These are phyloP conservation scores for Phytophthora ramorum DNA, from an alignment of 352 stramenopile species.

Conservation along the genomic window DNA sequence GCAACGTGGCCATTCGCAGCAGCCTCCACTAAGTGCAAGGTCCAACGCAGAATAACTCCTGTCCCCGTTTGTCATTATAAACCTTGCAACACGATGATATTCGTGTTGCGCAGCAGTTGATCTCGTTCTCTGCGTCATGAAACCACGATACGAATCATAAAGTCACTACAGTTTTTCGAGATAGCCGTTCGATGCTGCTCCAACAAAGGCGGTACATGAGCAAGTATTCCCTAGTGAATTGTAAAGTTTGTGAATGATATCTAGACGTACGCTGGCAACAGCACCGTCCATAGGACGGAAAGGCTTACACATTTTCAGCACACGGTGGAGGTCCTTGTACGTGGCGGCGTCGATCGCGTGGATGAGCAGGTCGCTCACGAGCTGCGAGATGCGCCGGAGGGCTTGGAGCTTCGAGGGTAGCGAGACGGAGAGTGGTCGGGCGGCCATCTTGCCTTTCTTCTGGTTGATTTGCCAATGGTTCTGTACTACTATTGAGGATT, in stretches of 20 bases:
- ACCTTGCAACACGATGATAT: not conserved
- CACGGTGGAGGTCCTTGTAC: constrained; percentile 5
- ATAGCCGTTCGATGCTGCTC: not conserved
- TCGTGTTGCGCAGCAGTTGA: not conserved
- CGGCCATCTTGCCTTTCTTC: not conserved
- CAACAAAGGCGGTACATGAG: not conserved
- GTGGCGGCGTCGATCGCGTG: constrained; percentile 2
- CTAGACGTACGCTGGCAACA: constrained; percentile 9
- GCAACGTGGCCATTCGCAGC: not conserved
- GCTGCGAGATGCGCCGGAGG: not conserved
- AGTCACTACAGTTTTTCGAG: not conserved
- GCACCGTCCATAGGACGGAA: constrained; percentile 17
- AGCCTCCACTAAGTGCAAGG: not conserved
- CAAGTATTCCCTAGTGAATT: not conserved
- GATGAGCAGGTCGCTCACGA: constrained; percentile 2
- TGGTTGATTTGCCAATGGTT: no score
- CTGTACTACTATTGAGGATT: no score
- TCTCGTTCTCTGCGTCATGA: not conserved
- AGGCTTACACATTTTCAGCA: not conserved
- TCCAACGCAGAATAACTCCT: not conserved
- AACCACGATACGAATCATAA: not conserved
- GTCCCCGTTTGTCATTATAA: not conserved
- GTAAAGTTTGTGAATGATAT: constrained; percentile 9
- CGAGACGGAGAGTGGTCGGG: not conserved
- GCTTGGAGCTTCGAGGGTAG: not conserved